These are phyloP conservation scores for Barnettozyma sucrosica DNA, from an alignment of 805 yeast species.

Conservation along the genomic window DNA sequence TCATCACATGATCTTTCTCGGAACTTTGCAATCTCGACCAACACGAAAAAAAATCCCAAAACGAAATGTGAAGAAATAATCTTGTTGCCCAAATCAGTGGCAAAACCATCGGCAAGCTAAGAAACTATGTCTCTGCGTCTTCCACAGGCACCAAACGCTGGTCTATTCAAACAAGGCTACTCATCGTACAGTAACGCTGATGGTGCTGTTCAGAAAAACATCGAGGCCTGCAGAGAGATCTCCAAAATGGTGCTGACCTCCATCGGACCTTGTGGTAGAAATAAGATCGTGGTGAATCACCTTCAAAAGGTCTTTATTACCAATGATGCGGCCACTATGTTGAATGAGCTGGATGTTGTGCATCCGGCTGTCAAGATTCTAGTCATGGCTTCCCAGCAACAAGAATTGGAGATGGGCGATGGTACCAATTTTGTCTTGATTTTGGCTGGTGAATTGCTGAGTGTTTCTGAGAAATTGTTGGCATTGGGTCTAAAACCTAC, in stretches of 20 bases:
- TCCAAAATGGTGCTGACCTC: slow-evolving; percentile 88
- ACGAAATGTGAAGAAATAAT: background rate
- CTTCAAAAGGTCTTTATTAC: slow-evolving; percentile 84
- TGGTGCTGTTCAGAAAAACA: slow-evolving; percentile 90
- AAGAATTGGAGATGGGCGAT: slow-evolving; percentile 96
- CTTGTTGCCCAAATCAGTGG: background rate
- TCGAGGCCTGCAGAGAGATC: slow-evolving; percentile 91
- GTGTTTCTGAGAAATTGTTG: slow-evolving; percentile 78
- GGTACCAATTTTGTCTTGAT: slow-evolving; percentile 87
- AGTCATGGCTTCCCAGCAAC: slow-evolving; percentile 96
- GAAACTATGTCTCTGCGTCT: slow-evolving; percentile 73
- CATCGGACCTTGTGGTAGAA: slow-evolving; percentile 96
- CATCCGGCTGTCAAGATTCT: slow-evolving; percentile 96
- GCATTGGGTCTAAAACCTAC: slow-evolving; percentile 84
- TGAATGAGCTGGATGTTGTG: slow-evolving; percentile 86
- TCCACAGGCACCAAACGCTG: slow-evolving; percentile 90
- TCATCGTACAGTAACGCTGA: slow-evolving; percentile 81
- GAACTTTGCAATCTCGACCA: background rate
- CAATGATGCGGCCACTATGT: slow-evolving; percentile 97
- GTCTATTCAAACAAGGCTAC: slow-evolving; percentile 93
- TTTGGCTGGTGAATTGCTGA: slow-evolving; percentile 87
- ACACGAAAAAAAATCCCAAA: background rate
- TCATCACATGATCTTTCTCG: background rate
- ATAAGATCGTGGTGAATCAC: slow-evolving; percentile 89
- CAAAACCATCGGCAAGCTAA: background rate